Evolutionary conservation across 805 yeast genomes (phyloP), one percentile per base, ranked within the genome.

Genomic region (Suhomyces canberraensis): DNA sequence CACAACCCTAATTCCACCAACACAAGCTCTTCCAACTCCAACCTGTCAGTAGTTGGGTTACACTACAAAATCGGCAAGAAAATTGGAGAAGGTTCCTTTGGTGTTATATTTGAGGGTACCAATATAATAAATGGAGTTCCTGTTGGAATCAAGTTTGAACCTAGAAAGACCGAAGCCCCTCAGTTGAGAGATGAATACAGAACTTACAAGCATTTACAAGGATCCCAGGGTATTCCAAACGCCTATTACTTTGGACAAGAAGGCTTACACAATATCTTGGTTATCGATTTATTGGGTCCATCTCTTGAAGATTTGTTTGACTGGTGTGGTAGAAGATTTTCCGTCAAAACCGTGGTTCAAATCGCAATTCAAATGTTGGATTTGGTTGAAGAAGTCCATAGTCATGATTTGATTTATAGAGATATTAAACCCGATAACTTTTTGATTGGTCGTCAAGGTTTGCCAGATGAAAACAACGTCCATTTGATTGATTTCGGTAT

Each of bases 21-120:
- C 39, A 41, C 45, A 20, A 25, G 37, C 14, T 47, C 49, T 11
- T 39, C 47, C 17, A 45, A 39, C 41, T 50, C 54, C 46, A 64
- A 63, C 54, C 56, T 50, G 41, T 62, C 69, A 6, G 72, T 68
- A n/a, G 73, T 68, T n/a, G 82, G 81, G 6, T 69, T 75, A 28
- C 95, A 85, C 58, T 85, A 81, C 60, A 82, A 81, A 47, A 77
- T 84, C 39, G 93, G 91, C 8, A 83, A 84, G 52, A 85, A 85
- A 60, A 85, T 85, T 37, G 95, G 95, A 25, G 93, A 85, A 56
- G 95, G 95, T 2, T 84, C 93, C 0, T 85, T 85, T 66, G 95
- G 95, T 24, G 84, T 84, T 7, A 81, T 85, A 36, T 85, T 84
- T 58, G 89, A 84, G 63, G 95, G 95, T 27, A 76, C 79, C 39